Evolutionary conservation across 768 basidiomycete species (phyloP).

Genomic region (Suillus placidus): DNA sequence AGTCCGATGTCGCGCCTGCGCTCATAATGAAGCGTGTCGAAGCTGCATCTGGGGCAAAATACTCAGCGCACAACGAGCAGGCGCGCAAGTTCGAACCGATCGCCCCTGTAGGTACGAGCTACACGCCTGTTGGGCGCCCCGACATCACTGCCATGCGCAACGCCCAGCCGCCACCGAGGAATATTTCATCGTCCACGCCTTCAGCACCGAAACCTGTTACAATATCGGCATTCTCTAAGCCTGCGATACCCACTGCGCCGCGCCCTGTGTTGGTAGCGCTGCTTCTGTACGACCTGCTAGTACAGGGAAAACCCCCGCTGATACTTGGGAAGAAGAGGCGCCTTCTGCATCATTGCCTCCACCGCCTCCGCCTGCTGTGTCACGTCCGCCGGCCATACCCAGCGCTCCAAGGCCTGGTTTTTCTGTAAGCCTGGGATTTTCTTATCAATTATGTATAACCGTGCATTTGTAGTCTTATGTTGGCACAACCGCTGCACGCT

Average conservation of each 20-base stretch:
- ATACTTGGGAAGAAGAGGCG: constrained; percentile 62
- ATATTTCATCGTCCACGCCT: constrained; percentile 29
- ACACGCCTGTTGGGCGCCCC: constrained; percentile 73
- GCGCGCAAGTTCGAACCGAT: constrained; percentile 77
- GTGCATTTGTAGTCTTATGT: constrained; percentile 20
- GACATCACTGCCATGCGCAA: constrained; percentile 67
- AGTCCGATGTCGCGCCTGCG: constrained; percentile 80
- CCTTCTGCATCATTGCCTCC: constrained; percentile 40
- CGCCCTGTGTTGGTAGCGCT: constrained; percentile 52
- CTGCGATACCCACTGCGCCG: constrained; percentile 44
- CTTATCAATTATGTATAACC: constrained; percentile 11
- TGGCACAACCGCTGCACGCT: constrained; percentile 15
- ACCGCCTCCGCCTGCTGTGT: constrained; percentile 46
- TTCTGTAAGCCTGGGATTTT: constrained; percentile 33
- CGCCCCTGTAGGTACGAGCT: constrained; percentile 76
- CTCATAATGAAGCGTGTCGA: constrained; percentile 87
- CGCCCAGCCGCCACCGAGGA: constrained; percentile 37
- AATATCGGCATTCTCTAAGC: constrained; percentile 16
- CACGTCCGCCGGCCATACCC: constrained; percentile 52
- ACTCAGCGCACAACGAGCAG: constrained; percentile 81
- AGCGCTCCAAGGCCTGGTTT: constrained; percentile 45
- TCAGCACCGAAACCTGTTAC: constrained; percentile 11
- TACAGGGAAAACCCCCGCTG: constrained; percentile 48
- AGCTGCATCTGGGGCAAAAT: constrained; percentile 88
- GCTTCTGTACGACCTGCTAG: constrained; percentile 42